Evolutionary conservation across 768 basidiomycete species (phyloP), one percentile per base, ranked within the genome.

Genomic region (Tylopilus felleus): DNA sequence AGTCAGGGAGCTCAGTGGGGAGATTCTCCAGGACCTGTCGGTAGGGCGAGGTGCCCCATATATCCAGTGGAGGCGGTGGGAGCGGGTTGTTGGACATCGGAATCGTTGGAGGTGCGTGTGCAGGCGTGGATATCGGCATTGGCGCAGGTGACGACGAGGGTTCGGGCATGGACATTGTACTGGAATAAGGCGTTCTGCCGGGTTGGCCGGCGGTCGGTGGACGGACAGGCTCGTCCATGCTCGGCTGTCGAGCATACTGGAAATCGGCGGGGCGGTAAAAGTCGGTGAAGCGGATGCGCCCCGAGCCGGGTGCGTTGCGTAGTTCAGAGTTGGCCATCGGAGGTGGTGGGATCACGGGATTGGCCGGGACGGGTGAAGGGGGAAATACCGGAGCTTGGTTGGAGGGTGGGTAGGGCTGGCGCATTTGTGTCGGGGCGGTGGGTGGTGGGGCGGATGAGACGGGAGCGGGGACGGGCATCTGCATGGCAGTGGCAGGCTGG

Each of bases 1-100:
- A 49, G 3, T 52, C 49, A 0, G 64, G 5, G 73, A 70, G 45
- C 2, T 79, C 77, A 41, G 75, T 73, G 1, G 80, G 82, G 17
- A 85, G 77, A 49, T 76, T 75, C 14, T 58, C 51, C 7, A 85
- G 71, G 1, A 88, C 66, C 1, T 72, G 68, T 48, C 78, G 77
- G 65, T 86, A 86, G 0, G 84, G 84, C 0, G 83, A 74, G 25
- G 70, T 68, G 13, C 79, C 75, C 66, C 84, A 86, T 8, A 89
- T 51, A 62, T 88, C 81, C 28, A 70, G 69, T 0, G 88, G 88
- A 0, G 81, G 86, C 3, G 65, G 54, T 0, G 88, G 88, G 9
- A 90, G 80, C 5, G 86, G 86, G 63, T 90, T 86, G 17, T 51
- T 48, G 5, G 50, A 39, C 38, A 22, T 25, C 10, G 48, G 48